These are phyloP conservation scores for Cryptococcus wingfieldii DNA, from an alignment of 1,284 basidiomycete genomes.

Conservation along the genomic window DNA sequence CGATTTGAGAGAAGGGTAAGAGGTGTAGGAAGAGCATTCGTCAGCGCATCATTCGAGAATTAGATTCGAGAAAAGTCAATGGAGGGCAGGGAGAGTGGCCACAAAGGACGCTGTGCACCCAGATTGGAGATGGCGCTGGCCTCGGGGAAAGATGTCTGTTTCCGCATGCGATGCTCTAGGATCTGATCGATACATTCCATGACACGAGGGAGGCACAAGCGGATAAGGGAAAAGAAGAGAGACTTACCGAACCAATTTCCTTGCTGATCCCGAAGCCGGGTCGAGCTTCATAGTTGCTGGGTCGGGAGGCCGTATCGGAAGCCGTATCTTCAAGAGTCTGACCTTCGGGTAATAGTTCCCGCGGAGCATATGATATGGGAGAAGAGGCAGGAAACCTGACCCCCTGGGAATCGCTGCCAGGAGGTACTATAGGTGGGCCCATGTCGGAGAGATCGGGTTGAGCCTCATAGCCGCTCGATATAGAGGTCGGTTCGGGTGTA, in stretches of 20 bases:
- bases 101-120: constrained; percentile 1
- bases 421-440: no score
- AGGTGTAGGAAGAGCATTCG: not conserved
- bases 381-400: not conserved
- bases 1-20: not conserved
- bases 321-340: not conserved
- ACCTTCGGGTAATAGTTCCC: not conserved
- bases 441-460: not conserved
- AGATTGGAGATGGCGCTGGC: not conserved
- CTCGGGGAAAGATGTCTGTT: not conserved
- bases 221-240: not conserved
- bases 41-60: not conserved
- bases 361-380: not conserved
- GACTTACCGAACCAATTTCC: constrained; percentile 36
- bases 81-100: not conserved
- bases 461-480: no score
- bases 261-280: constrained; percentile 23
- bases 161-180: not conserved
- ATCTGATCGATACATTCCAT: not conserved
- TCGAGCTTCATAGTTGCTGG: constrained; percentile 1
- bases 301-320: not conserved
- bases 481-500: no score
- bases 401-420: not conserved
- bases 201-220: not conserved
- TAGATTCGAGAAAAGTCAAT: not conserved